Base-by-base conservation (phyloP, 495 filamentous ascomycete species). In the Pyrenopolyporus hunteri region DNA sequence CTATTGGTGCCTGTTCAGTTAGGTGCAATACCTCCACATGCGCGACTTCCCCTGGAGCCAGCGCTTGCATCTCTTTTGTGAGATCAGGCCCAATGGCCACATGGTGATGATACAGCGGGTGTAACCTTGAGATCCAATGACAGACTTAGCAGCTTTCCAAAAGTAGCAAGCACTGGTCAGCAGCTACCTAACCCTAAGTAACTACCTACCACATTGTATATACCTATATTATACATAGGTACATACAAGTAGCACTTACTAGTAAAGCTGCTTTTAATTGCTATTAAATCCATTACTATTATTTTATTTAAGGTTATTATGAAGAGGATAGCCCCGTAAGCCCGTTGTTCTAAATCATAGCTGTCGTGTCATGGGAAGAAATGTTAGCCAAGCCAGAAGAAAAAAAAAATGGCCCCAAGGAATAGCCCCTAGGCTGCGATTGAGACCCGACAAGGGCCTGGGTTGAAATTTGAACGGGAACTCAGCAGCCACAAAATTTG, bases 101-200 rank as follows among this genome's bases (percentile, higher is more conserved):
- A 64, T 64, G 61, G 61, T 44, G 11, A 53, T 55, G n/a, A 40
- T 31, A 55, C 35, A 49, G 32, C 17, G n/a, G 16, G 55, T 59
- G 48, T 22, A 16, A 45, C 36, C 20, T 10, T 59, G 44, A 28
- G 19, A 25, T 20, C 53, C 60, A 64, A 64, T 64, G 33, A 58
- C n/a, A 52, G 48, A 1, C 1, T 23, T 11, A 19, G 25, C 25
- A 20, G 16, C n/a, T 25, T 45, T 28, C 45, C 59, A 33, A 42
- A 63, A 40, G 40, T 33, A 52, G 59, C 47, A 63, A 63, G 28
- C 39, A 52, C 32, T 63, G 47, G 46, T 32, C 47, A 52, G 31
- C 22, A 57, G 25, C 39, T 52, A 16, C n/a, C n/a, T n/a, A n/a
- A n/a, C n/a, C n/a, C n/a, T n/a, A n/a, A n/a, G n/a, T n/a, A n/a